A percentile compares a stretch with the other conserved stretches of the same genome.
Evolutionary conservation across 352 stramenopile genomes (phyloP).

Genomic region (Phytopythium mirpurense): DNA sequence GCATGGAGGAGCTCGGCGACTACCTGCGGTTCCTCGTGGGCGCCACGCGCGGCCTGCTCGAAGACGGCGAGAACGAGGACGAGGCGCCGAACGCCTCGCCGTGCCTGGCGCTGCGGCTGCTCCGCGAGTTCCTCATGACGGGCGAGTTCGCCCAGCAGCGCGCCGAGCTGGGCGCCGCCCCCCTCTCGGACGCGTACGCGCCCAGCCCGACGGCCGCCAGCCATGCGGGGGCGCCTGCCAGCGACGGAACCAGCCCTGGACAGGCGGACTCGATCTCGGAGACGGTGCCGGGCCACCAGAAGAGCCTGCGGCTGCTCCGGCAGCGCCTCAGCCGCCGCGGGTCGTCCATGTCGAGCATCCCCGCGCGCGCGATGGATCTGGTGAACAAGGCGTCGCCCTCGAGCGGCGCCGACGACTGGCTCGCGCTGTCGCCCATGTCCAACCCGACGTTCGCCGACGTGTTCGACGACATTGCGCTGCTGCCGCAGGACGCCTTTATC

Average conservation of each 20-base stretch:
- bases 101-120: slow-evolving; percentile 40
- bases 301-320: slow-evolving; percentile 10
- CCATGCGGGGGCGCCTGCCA: no score
- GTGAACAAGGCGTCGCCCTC: slow-evolving; percentile 15
- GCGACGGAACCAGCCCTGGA: no score
- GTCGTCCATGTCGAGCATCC: slow-evolving; percentile 43
- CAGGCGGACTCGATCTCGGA: not conserved
- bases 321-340: slow-evolving; percentile 22
- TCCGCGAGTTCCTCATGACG: slow-evolving; percentile 67
- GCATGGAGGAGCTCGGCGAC: slow-evolving; percentile 57
- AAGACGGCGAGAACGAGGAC: slow-evolving; percentile 29
- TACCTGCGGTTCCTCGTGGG: slow-evolving; percentile 65
- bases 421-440: slow-evolving; percentile 7
- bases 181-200: slow-evolving; percentile 3
- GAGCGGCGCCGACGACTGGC: slow-evolving; percentile 7
- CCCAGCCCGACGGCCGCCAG: not conserved
- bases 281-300: slow-evolving; percentile 1
- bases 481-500: slow-evolving; percentile 51
- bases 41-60: slow-evolving; percentile 57
- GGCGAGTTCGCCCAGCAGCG: slow-evolving; percentile 32
- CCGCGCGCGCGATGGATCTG: slow-evolving; percentile 55
- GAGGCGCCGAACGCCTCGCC: not conserved
- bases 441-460: slow-evolving; percentile 44
- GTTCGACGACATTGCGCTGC: slow-evolving; percentile 47
- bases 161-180: slow-evolving; percentile 9